Evolutionary conservation across 805 yeast species (phyloP).

Genomic region (Priceomyces haplophilus): DNA sequence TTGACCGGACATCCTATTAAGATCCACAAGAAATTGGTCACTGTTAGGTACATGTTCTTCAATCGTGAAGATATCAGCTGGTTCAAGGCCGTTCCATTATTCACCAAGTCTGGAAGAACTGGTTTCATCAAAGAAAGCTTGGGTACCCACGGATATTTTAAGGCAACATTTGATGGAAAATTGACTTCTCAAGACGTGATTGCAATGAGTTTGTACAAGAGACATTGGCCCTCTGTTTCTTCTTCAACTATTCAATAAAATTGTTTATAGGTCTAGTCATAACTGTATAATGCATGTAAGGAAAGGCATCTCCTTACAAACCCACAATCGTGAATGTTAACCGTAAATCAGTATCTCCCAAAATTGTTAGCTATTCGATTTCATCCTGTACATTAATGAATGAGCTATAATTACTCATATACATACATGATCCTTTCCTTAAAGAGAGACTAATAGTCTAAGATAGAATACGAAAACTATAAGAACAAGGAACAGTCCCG

Average conservation of each 20-base stretch:
- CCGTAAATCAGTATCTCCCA: too few species aligned
- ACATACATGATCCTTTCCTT: too few species aligned
- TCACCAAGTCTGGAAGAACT: slow-evolving; percentile 87
- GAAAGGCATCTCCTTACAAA: too few species aligned
- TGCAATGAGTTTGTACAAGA: slow-evolving; percentile 89
- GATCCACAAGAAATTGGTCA: slow-evolving; percentile 88
- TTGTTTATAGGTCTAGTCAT: too few species aligned
- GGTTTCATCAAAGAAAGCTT: slow-evolving; percentile 93
- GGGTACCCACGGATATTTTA: slow-evolving; percentile 98
- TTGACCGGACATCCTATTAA: slow-evolving; percentile 94
- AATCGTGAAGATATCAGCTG: slow-evolving; percentile 81
- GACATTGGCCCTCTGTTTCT: slow-evolving; percentile 80
- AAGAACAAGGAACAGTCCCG: too few species aligned
- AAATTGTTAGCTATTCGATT: too few species aligned
- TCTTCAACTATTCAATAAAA: slow-evolving; percentile 27
- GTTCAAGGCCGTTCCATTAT: slow-evolving; percentile 88
- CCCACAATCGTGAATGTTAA: too few species aligned
- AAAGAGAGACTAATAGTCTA: too few species aligned
- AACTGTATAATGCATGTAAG: too few species aligned
- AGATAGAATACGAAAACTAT: too few species aligned
- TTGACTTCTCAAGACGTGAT: slow-evolving; percentile 88
- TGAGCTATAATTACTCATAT: too few species aligned
- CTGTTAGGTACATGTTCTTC: slow-evolving; percentile 97
- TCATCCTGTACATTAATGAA: too few species aligned
- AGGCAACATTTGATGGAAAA: slow-evolving; percentile 90